Base-by-base conservation (phyloP, 257 asterid genomes). In the Anisodus acutangulus region DNA sequence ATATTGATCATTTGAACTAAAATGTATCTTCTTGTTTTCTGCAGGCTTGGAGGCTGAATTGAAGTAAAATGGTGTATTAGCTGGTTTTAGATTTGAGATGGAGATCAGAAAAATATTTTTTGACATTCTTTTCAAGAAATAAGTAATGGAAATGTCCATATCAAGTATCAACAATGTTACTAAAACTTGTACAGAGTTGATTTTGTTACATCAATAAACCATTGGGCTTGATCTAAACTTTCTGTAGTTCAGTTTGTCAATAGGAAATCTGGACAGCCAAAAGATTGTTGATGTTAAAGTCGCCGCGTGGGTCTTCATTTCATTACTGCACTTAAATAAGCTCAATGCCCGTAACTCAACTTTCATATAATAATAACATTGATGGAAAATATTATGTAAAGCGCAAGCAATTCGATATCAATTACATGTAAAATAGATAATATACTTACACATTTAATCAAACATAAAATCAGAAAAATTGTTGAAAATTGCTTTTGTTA, bases 41-140 rank as follows among this genome's bases (percentile, higher is more conserved):
- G 90, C 92, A 93, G 98, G 88, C 88, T 82, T 93, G 98, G 97
- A 89, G 87, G 62, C 85, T 92, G 64, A 86, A 89, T 90, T 92
- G 89, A 92, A 87, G 87, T 84, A 85, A 31, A 35, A n/a, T 68
- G 84, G 69, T 43, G 45, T 31, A 26, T 55, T 7, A 71, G 37
- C 79, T 71, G 57, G 39, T 45, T 66, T 22, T 37, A 26, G 41
- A 26, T 16, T 31, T 64, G 15, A 64, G 41, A 64, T 64, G 39
- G 71, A 58, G 68, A 60, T 8, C 68, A 62, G 6, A n/a, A 9
- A 62, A 62, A 62, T 62, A 62, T 62, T 39, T 41, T 41, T 39
- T 31, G 4, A 49, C 62, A 74, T 49, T 74, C 62, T 74, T 74
- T 74, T n/a, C 43, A 22, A 17, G 43, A 74, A 74, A 49, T 49